Evolutionary conservation across 306 rosid species (phyloP), one percentile per base, ranked within the genome.

Genomic region (Ochetophila trinervis): DNA sequence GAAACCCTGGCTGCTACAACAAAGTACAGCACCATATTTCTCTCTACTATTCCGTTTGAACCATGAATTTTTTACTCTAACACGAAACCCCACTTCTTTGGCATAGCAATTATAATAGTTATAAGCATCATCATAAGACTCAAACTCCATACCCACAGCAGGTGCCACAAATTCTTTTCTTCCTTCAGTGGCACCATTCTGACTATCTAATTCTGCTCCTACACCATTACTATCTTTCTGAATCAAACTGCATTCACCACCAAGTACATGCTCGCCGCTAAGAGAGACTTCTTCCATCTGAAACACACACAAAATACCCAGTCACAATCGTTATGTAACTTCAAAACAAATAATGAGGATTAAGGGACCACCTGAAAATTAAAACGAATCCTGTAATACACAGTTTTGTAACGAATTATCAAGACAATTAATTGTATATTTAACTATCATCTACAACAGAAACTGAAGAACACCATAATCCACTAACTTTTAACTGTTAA

Each of bases 1-100:
- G 83, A 92, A 92, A 66, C 98, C 98, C 76, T 92, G 98, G 77
- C 98, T 92, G 78, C 98, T 92, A 68, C 98, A 92, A 65, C 98
- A 92, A 71, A 92, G 96, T 53, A 92, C 96, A 0, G 98, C 98
- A 68, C 98, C 98, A 27, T 92, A 89, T 78, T 92, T 92, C 73
- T 92, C 98, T 66, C 86, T 86, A 64, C 96, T 89, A 74, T 92
- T 89, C 74, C 95, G 83, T 82, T 92, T 89, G 75, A 89, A 92
- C 96, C 98, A 92, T 8, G 96, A 92, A 74, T 92, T 92, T 79
- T 92, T 92, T 77, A 92, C 98, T 84, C 98, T 72, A 19, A 92
- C 95, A 5, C 91, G 71, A 84, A 92, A 92, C 8, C 98, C 98
- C 49, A 89, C 86, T 69, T 84, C 98, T 77, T 85, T 92, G 57